Conservation (phyloP, 2,329 filamentous ascomycete species). For the Zarea fungicola region DNA sequence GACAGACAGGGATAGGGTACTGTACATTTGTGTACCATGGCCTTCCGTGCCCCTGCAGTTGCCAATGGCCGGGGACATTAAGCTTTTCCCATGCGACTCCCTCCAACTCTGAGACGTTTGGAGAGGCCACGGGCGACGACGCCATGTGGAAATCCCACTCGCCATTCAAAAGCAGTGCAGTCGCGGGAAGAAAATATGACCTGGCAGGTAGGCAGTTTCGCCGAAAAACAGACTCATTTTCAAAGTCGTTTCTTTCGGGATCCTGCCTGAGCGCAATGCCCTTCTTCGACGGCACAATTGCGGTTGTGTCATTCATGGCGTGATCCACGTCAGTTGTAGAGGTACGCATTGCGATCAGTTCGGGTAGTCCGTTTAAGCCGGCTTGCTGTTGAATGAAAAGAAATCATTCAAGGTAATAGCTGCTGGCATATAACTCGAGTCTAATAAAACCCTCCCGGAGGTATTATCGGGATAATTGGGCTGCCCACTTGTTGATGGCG, state of each 20-base stretch:
- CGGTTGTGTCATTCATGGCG: too few relatives aligned
- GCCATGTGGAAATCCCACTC: conserved; percentile 52
- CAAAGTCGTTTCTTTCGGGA: conserved; percentile 39
- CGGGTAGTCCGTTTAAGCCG: too few relatives aligned
- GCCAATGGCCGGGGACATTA: conserved; percentile 63
- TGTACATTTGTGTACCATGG: conserved; percentile 66
- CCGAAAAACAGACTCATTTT: conserved; percentile 46
- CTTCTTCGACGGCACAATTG: too few relatives aligned
- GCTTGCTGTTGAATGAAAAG: too few relatives aligned
- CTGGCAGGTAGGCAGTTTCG: conserved; percentile 48
- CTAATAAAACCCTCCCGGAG: too few relatives aligned
- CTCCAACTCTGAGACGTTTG: conserved; percentile 27
- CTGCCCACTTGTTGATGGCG: too few relatives aligned
- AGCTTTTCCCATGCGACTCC: conserved; percentile 35
- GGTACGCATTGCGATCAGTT: too few relatives aligned
- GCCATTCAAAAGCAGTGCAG: conserved; percentile 47
- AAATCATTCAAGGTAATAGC: too few relatives aligned
- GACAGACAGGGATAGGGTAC: conserved; percentile 60
- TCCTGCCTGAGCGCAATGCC: too few relatives aligned
- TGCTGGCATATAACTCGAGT: too few relatives aligned
- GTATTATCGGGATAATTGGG: too few relatives aligned
- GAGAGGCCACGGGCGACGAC: conserved; percentile 39
- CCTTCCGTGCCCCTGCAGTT: conserved; percentile 60
- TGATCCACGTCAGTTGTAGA: too few relatives aligned
- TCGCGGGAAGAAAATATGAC: conserved; percentile 48